Evolutionary conservation across 129 eudicot species (phyloP).

Genomic region (Flaveria linearis): DNA sequence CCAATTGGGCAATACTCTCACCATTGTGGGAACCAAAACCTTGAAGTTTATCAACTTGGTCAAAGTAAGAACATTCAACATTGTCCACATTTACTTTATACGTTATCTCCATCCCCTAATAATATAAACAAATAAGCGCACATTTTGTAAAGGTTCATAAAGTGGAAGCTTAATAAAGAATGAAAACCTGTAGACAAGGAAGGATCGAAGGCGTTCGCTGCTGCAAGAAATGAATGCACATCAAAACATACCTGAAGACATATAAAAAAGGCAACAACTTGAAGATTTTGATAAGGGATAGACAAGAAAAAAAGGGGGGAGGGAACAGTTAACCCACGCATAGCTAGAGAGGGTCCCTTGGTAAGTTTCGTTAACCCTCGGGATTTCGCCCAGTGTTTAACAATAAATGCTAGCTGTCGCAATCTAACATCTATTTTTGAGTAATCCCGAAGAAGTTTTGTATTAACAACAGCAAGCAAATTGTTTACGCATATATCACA

Average conservation of each 20-base stretch:
- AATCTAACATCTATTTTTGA: slow-evolving; percentile 79
- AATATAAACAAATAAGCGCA: neutral
- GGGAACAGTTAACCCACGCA: slow-evolving; percentile 61
- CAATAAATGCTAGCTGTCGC: slow-evolving; percentile 80
- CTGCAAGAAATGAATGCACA: slow-evolving; percentile 97
- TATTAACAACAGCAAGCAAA: slow-evolving; percentile 85
- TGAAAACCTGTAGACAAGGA: slow-evolving; percentile 89
- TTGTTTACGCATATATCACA: slow-evolving; percentile 95
- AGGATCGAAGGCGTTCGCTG: slow-evolving; percentile 86
- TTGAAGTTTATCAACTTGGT: slow-evolving; percentile 72
- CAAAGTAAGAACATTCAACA: slow-evolving; percentile 71
- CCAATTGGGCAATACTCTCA: slow-evolving; percentile 73
- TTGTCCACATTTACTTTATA: slow-evolving; percentile 65
- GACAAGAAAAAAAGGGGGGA: neutral
- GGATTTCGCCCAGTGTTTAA: slow-evolving; percentile 96
- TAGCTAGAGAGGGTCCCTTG: slow-evolving; percentile 96
- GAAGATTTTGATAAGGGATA: neutral
- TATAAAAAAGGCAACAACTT: neutral
- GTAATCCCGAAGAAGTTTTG: slow-evolving; percentile 88
- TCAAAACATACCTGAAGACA: slow-evolving; percentile 86
- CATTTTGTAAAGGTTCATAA: neutral
- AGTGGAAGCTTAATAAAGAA: neutral
- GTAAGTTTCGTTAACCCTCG: slow-evolving; percentile 91
- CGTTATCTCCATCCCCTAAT: slow-evolving; percentile 71
- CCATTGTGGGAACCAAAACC: slow-evolving; percentile 70